Evolutionary conservation across 495 filamentous ascomycete genomes (phyloP).

Genomic region (Lasiosphaeria ovina): DNA sequence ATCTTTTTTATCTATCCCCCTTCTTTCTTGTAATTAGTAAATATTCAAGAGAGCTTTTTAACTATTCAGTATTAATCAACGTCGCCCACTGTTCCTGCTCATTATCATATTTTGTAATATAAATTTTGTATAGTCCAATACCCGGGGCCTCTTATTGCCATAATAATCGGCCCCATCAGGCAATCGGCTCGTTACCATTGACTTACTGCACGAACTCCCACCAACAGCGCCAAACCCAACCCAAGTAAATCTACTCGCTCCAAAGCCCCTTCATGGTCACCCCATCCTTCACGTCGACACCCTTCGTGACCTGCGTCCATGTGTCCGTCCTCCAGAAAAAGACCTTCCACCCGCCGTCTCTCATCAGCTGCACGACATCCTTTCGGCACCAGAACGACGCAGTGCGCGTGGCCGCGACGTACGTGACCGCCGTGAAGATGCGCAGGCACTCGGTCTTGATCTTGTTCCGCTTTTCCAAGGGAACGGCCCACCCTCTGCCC

Average conservation of each 20-base stretch:
- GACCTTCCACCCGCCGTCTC: conserved; percentile 25
- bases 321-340: conserved; percentile 24
- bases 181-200: too few relatives aligned
- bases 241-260: neutral
- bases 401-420: conserved; percentile 15
- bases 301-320: conserved; percentile 5
- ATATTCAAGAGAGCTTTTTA: too few relatives aligned
- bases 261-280: conserved; percentile 1
- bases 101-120: too few relatives aligned
- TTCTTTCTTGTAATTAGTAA: too few relatives aligned
- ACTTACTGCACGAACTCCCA: too few relatives aligned
- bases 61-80: too few relatives aligned
- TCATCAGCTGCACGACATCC: conserved; percentile 27
- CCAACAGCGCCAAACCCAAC: too few relatives aligned
- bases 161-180: too few relatives aligned
- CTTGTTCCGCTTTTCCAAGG: neutral
- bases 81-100: too few relatives aligned
- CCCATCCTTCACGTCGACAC: conserved; percentile 6
- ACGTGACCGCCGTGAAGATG: conserved; percentile 28
- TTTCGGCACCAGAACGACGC: conserved; percentile 32
- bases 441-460: conserved; percentile 26
- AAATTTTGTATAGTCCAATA: too few relatives aligned
- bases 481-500: neutral
- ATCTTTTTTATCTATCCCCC: too few relatives aligned
- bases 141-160: too few relatives aligned